A percentile compares a stretch with the other conserved stretches of the same genome.
These are phyloP conservation scores for Mycena galopus DNA, from an alignment of 768 basidiomycete species.

Conservation along the genomic window DNA sequence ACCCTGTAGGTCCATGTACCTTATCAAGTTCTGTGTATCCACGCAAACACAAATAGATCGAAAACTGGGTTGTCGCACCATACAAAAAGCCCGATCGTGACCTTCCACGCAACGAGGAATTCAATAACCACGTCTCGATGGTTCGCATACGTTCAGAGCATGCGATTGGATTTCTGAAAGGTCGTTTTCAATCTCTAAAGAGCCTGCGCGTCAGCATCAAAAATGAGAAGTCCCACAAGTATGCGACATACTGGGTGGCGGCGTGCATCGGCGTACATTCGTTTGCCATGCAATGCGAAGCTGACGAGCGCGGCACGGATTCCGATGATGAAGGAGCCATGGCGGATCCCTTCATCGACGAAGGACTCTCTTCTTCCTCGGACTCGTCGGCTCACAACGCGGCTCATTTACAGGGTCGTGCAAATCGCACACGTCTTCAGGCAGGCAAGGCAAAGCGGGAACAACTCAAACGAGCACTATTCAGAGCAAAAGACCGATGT, in stretches of 20 bases:
- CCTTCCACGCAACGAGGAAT: conserved; percentile 36
- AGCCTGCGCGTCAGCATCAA: conserved; percentile 38
- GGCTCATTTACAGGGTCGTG: too few relatives aligned
- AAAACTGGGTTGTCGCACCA: conserved; percentile 31
- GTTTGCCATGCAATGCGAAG: conserved; percentile 42
- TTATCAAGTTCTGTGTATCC: too few relatives aligned
- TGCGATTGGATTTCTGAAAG: conserved; percentile 48
- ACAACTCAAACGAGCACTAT: too few relatives aligned
- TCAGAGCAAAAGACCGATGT: too few relatives aligned
- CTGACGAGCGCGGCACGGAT: conserved; percentile 23
- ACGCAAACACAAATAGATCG: not conserved
- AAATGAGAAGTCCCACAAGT: conserved; percentile 17
- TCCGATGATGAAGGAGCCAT: conserved; percentile 14
- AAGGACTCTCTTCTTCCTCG: too few relatives aligned
- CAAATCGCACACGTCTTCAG: too few relatives aligned
- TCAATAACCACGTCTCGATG: too few relatives aligned
- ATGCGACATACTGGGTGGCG: conserved; percentile 40
- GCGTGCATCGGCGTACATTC: conserved; percentile 43
- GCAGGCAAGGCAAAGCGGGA: too few relatives aligned
- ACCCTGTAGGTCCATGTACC: conserved; percentile 35
- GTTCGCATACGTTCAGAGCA: too few relatives aligned
- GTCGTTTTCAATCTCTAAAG: conserved; percentile 40
- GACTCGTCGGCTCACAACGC: too few relatives aligned
- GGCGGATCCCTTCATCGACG: conserved; percentile 22
- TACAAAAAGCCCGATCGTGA: conserved; percentile 35